Base-by-base conservation (phyloP, 306 rosid genomes). In the Casuarina glauca region DNA sequence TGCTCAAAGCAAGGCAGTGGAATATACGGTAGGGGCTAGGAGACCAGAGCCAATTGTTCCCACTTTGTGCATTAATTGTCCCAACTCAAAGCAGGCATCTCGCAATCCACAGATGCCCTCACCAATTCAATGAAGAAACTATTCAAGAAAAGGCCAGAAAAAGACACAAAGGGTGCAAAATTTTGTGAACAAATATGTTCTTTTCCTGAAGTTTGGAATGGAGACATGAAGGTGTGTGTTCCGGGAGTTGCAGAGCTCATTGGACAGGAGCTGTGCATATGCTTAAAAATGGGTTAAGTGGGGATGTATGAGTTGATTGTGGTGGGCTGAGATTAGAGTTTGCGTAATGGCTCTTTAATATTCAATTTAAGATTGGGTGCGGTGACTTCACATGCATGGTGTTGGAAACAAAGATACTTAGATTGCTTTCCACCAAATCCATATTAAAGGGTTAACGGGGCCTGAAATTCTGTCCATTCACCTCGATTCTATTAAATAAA, bases 11-110 rank as follows among this genome's bases (percentile, higher is more conserved):
- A 26, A 39, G 50, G 70, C 42, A 17, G 52, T 61, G 62, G 82
- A 81, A 62, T 74, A 74, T 54, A 73, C 68, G 79, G 54, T 44
- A 45, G 50, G 79, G 54, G 53, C 54, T 53, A 66, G 78, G 75
- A 81, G 81, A 81, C 70, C 49, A 50, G 79, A 67, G 78, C 75
- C 35, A 45, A 63, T 48, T 81, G 80, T 81, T 76, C 71, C 81
- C 74, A 58, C 68, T 62, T 72, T 76, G 55, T 79, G 42, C 69
- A 41, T 46, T 50, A 42, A 54, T 52, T 72, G 70, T 87, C 48
- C 46, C 1, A 67, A 63, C 72, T 11, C 43, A 53, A 53, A 73
- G 62, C 43, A 6, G 49, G 53, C 46, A 75, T 74, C 76, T 73
- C 79, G 54, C 80, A 63, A 70, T 69, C 84, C 88, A 43, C 77